Conservation (phyloP, 2,329 filamentous ascomycete species). For the Gliomastix tumulicola region DNA sequence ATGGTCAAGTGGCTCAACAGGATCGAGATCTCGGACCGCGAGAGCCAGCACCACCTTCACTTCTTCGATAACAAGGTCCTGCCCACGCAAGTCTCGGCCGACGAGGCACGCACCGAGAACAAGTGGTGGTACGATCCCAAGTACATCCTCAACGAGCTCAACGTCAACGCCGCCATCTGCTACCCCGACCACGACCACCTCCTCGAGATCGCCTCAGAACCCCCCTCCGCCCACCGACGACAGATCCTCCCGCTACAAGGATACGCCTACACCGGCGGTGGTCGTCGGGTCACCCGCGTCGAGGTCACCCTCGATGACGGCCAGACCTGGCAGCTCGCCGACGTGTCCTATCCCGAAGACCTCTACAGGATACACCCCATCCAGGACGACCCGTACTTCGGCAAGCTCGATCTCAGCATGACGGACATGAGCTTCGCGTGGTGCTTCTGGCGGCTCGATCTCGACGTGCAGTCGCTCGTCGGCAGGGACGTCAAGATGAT, state of each 20-base stretch:
- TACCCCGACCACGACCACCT: background rate
- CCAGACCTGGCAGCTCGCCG: background rate
- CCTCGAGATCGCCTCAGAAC: background rate
- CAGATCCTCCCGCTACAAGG: background rate
- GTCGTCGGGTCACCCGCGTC: background rate
- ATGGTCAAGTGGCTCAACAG: constrained; percentile 39
- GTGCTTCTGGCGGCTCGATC: background rate
- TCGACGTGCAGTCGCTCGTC: background rate
- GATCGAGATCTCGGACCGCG: constrained; percentile 31
- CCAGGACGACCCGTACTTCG: background rate
- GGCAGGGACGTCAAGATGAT: background rate
- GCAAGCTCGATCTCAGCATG: background rate
- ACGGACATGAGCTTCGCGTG: background rate
- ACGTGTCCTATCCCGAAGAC: background rate
- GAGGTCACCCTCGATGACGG: background rate
- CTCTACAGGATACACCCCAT: background rate
- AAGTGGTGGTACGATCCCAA: background rate
- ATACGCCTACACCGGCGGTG: background rate
- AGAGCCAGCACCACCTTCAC: constrained; percentile 38
- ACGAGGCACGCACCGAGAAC: background rate
- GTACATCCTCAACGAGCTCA: background rate
- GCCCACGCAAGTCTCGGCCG: constrained; percentile 13
- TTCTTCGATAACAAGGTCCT: constrained; percentile 45
- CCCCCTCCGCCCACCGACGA: no score
- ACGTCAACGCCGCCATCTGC: background rate